These are phyloP conservation scores for Ophiocordyceps robertsii DNA, from an alignment of 2,329 filamentous ascomycete genomes.

Conservation along the genomic window DNA sequence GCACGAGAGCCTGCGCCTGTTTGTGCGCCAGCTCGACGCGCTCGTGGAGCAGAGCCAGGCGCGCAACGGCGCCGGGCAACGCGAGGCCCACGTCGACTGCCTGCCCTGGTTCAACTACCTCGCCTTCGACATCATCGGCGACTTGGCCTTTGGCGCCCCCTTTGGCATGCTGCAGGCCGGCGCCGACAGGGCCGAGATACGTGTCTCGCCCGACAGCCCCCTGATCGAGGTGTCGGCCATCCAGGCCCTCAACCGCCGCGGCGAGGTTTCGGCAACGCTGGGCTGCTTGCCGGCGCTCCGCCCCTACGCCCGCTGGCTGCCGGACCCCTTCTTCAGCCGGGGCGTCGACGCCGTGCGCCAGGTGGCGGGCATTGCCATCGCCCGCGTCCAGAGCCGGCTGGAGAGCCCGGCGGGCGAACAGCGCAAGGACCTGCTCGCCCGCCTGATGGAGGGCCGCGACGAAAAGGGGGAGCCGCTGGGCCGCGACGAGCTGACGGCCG, in stretches of 20 bases:
- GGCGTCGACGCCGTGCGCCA: slow-evolving; percentile 65
- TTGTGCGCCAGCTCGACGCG: slow-evolving; percentile 60
- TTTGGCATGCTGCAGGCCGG: slow-evolving; percentile 63
- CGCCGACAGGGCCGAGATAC: slow-evolving; percentile 63
- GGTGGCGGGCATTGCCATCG: slow-evolving; percentile 77
- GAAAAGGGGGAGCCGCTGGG: slow-evolving; percentile 64
- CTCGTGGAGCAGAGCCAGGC: slow-evolving; percentile 33
- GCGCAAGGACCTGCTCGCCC: slow-evolving; percentile 67
- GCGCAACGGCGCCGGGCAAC: slow-evolving; percentile 39
- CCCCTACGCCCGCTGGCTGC: slow-evolving; percentile 67
- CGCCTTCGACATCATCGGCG: slow-evolving; percentile 36
- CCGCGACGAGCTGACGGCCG: slow-evolving; percentile 70
- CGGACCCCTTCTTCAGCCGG: slow-evolving; percentile 68
- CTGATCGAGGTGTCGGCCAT: slow-evolving; percentile 66
- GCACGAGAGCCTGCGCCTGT: slow-evolving; percentile 60
- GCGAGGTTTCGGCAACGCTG: slow-evolving; percentile 72
- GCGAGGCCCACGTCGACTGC: slow-evolving; percentile 55
- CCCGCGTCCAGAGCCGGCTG: slow-evolving; percentile 62
- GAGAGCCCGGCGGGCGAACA: slow-evolving; percentile 51
- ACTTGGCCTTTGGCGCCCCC: slow-evolving; percentile 36
- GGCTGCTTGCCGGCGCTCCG: slow-evolving; percentile 63
- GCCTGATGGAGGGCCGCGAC: slow-evolving; percentile 77
- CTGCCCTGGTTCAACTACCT: slow-evolving; percentile 58
- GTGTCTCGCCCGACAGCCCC: slow-evolving; percentile 42
- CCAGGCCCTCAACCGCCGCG: slow-evolving; percentile 76